phyloP scores from a whole-genome alignment of 768 basidiomycete species.

The Candolleomyces eurysporus region DNA sequence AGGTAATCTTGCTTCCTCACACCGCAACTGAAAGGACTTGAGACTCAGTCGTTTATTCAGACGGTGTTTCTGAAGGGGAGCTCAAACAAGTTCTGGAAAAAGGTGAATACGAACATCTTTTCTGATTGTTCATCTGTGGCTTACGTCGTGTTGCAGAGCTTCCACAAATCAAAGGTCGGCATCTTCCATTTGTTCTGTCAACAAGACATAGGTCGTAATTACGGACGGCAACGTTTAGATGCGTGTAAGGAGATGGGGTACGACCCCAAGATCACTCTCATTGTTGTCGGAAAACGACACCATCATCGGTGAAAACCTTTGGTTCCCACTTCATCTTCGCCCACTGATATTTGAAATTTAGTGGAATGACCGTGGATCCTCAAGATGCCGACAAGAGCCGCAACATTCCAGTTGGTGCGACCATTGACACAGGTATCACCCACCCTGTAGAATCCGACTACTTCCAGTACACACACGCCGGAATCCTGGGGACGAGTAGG shows the following conservation, averaged over 20 bases:
- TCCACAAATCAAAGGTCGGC: constrained; percentile 49
- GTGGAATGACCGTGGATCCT: constrained; percentile 15
- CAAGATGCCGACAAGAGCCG: constrained; percentile 57
- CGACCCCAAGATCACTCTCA: constrained; percentile 67
- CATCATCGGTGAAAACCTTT: constrained; percentile 43
- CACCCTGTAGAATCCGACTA: constrained; percentile 78
- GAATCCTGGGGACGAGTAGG: constrained; percentile 71
- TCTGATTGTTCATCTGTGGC: neutral
- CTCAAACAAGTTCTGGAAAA: constrained; percentile 46
- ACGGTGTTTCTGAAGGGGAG: constrained; percentile 56
- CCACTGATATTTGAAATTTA: neutral
- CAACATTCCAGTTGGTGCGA: constrained; percentile 78
- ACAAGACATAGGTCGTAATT: neutral
- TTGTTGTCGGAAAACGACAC: constrained; percentile 79
- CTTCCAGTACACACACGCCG: constrained; percentile 75
- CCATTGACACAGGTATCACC: constrained; percentile 68
- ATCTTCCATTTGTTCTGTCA: neutral
- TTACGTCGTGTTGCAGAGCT: constrained; percentile 44
- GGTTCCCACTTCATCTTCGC: neutral
- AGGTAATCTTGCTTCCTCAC: neutral
- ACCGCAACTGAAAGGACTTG: no score
- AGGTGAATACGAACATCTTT: constrained; percentile 5
- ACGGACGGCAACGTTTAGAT: constrained; percentile 30
- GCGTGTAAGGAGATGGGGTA: constrained; percentile 59
- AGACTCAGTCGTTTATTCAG: constrained; percentile 18